Base-by-base conservation (phyloP, 75 land plant species). In the Selaginella moellendorffii region DNA sequence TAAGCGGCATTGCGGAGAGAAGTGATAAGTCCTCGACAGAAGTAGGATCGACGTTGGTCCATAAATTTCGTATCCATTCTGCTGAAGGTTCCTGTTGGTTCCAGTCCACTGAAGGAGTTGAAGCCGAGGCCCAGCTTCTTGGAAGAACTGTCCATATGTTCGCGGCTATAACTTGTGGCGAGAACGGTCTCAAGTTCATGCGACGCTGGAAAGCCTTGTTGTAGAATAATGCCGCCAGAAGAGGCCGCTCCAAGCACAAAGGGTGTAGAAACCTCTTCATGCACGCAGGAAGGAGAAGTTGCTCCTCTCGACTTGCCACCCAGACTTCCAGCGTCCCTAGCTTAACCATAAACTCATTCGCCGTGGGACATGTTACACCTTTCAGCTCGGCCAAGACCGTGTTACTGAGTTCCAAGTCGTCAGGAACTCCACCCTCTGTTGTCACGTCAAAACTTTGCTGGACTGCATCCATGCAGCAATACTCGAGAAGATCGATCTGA, bases 401-500 rank as follows among this genome's bases (percentile, higher is more conserved):
- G 30, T 1, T 1, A 2, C 5, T 1, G 5, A 1, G 1, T 8
- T 61, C 1, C 25, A 12, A n/a, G 22, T 24, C 31, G 67, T 20
- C 1, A 18, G 19, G 23, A 1, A 23, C 27, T 29, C 31, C 21
- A 5, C 31, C 1, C 1, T 12, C 28, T 5, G 27, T 24, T 24
- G 28, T 26, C 26, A 17, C 26, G 28, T 61, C 62, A 73, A 20
- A 54, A 28, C 62, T 60, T 58, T 14, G 20, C 31, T 62, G 63
- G 61, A 58, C 56, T 60, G 85, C 69, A 56, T 93, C 95, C 30
- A 78, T 61, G 70, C 91, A 69, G 69, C 90, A 84, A 69, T 85
- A 93, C 42, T 93, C 98, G 28, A 93, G 84, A 29, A 93, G 85
- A 65, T 85, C 98, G 17, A 88, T 64, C 67, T 81, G 86, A n/a